A percentile compares a stretch with the other conserved stretches of the same genome.
phyloP scores from a whole-genome alignment of 192 early-diverging fungal species.

The Backusella tarrabulga region DNA sequence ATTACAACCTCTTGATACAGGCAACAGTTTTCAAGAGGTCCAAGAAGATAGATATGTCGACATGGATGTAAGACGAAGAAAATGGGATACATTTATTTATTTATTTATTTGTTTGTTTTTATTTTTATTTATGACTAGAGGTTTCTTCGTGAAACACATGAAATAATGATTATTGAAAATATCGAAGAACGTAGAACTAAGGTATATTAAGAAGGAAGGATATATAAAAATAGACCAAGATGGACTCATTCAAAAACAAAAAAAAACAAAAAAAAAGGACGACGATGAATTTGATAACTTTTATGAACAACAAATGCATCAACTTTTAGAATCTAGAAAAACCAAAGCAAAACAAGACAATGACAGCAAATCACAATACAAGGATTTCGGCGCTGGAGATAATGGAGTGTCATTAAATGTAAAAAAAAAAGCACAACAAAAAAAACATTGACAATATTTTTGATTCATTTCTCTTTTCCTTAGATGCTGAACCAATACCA shows the following conservation, averaged over 20 bases:
- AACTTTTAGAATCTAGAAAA: background rate
- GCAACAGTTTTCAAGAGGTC: background rate
- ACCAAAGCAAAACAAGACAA: background rate
- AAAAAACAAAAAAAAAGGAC: background rate
- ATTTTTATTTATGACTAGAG: background rate
- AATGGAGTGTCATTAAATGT: background rate
- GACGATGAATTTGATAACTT: background rate
- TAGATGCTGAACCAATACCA: background rate
- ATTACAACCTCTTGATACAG: background rate
- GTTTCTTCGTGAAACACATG: background rate
- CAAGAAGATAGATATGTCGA: background rate
- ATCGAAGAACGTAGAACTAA: background rate
- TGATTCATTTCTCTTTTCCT: background rate
- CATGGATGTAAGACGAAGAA: background rate
- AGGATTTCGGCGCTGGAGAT: background rate
- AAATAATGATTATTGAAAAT: constrained; percentile 2
- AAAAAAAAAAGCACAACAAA: background rate
- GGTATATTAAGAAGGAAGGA: background rate
- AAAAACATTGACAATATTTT: background rate
- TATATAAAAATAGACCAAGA: background rate
- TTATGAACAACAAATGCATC: background rate
- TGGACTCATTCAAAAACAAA: background rate
- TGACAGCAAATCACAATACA: background rate
- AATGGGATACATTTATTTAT: background rate
- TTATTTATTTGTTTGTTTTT: background rate